phyloP scores from a whole-genome alignment of 257 asterid genomes.

The Rhazya stricta region DNA sequence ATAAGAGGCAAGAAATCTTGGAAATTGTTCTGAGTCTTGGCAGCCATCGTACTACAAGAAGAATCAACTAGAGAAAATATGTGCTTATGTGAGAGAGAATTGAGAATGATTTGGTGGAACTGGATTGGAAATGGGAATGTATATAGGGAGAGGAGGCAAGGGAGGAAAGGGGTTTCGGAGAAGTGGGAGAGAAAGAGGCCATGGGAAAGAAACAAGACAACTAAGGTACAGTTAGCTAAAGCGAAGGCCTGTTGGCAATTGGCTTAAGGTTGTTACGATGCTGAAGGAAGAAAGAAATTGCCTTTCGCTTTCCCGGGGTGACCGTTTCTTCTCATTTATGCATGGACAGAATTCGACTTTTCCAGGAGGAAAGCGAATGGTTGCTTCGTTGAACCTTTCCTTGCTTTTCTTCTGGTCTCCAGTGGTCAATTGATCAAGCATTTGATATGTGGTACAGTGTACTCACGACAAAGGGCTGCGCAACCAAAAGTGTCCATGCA shows the following conservation, averaged over 20 bases:
- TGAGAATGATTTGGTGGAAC: background rate
- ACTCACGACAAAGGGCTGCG: no score
- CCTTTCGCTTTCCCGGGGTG: slow-evolving; percentile 5
- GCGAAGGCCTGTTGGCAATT: slow-evolving; percentile 7
- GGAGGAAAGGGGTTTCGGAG: slow-evolving; percentile 14
- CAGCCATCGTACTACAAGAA: slow-evolving; percentile 15
- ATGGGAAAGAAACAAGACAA: slow-evolving; percentile 17
- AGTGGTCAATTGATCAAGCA: no score
- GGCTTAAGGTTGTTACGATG: background rate
- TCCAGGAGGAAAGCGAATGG: slow-evolving; percentile 3
- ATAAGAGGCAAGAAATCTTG: slow-evolving; percentile 47
- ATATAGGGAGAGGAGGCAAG: background rate
- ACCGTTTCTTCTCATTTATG: background rate
- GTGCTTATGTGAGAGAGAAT: background rate
- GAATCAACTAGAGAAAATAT: background rate
- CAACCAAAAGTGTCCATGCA: no score
- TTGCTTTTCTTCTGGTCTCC: background rate
- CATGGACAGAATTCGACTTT: slow-evolving; percentile 5
- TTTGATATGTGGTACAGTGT: no score
- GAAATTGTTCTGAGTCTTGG: slow-evolving; percentile 30
- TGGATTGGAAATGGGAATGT: slow-evolving; percentile 1
- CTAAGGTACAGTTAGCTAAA: slow-evolving; percentile 15
- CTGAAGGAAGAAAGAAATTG: slow-evolving; percentile 5
- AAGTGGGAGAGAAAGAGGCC: slow-evolving; percentile 25
- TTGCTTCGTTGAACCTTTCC: background rate